These are phyloP conservation scores for Hanseniaspora nectarophila DNA, from an alignment of 805 yeast species.

Conservation along the genomic window DNA sequence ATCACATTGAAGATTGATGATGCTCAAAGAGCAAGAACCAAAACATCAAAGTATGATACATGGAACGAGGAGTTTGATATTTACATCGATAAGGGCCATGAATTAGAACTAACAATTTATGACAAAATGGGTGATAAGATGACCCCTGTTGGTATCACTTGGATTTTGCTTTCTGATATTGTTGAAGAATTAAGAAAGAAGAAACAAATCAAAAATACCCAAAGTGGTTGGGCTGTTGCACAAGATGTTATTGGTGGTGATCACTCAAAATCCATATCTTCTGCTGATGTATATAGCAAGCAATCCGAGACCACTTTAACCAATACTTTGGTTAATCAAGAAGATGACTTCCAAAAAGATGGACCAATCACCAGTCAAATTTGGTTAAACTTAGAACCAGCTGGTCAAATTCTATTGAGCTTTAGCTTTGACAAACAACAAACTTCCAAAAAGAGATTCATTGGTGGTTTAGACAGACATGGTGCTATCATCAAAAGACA, in stretches of 20 bases:
- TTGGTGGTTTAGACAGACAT: conserved; percentile 78
- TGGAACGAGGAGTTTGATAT: conserved; percentile 75
- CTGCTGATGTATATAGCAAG: conserved; percentile 11
- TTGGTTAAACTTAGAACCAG: conserved; percentile 89
- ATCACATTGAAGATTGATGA: conserved; percentile 80
- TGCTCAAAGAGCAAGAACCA: conserved; percentile 66
- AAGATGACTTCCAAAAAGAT: background rate
- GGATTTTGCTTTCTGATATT: conserved; percentile 83
- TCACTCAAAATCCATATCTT: conserved; percentile 8
- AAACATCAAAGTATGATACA: conserved; percentile 59
- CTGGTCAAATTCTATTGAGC: conserved; percentile 74
- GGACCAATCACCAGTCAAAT: conserved; percentile 35
- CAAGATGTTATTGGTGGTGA: conserved; percentile 33
- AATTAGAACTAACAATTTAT: conserved; percentile 75
- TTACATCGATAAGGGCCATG: conserved; percentile 81
- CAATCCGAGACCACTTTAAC: conserved; percentile 18
- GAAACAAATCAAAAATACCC: conserved; percentile 59
- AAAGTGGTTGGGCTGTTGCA: conserved; percentile 83
- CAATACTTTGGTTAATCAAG: background rate
- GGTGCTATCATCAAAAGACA: conserved; percentile 95
- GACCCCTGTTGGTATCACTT: conserved; percentile 82
- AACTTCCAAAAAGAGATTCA: conserved; percentile 35
- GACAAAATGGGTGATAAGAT: conserved; percentile 57
- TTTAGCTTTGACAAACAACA: conserved; percentile 67
- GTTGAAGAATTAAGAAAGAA: conserved; percentile 90